A percentile compares a stretch with the other conserved stretches of the same genome.
phyloP scores from a whole-genome alignment of 805 yeast genomes.

The Pichia nakasei region DNA sequence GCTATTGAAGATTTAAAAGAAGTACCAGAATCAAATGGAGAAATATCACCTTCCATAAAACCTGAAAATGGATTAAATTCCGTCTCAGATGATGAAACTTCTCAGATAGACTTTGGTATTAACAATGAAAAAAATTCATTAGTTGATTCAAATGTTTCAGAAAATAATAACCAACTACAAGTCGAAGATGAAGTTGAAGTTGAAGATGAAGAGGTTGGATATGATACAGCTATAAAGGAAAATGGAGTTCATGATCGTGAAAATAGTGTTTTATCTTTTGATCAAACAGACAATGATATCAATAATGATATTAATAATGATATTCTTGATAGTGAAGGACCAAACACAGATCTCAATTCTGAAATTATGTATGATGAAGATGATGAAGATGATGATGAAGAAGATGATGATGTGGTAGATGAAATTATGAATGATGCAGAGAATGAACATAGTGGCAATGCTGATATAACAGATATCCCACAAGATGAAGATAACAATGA shows the following conservation, averaged over 20 bases:
- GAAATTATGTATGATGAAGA: constrained; percentile 7
- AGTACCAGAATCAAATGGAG: background rate
- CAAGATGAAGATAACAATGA: background rate
- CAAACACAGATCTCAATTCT: background rate
- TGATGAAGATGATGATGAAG: constrained; percentile 5
- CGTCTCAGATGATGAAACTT: constrained; percentile 1
- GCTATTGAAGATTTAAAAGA: background rate
- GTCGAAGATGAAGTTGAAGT: constrained; percentile 1
- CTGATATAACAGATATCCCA: background rate
- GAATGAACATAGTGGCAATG: too few relatives aligned
- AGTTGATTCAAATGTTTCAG: too few relatives aligned
- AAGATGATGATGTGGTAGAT: constrained; percentile 6
- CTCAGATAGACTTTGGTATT: constrained; percentile 2
- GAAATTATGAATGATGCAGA: background rate
- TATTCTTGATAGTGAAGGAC: constrained; percentile 9
- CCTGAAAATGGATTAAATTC: constrained; percentile 2
- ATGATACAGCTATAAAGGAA: background rate
- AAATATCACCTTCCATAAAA: constrained; percentile 1
- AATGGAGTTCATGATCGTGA: constrained; percentile 2
- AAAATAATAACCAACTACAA: too few relatives aligned
- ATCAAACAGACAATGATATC: constrained; percentile 7
- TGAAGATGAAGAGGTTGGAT: constrained; percentile 4
- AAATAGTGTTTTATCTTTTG: constrained; percentile 6
- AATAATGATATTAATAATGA: too few relatives aligned
- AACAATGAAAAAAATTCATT: background rate